Percentiles rank a stretch among this genome's conserved stretches.
These are phyloP conservation scores for Silybum marianum DNA, from an alignment of 129 eudicot genomes.

Conservation along the genomic window DNA sequence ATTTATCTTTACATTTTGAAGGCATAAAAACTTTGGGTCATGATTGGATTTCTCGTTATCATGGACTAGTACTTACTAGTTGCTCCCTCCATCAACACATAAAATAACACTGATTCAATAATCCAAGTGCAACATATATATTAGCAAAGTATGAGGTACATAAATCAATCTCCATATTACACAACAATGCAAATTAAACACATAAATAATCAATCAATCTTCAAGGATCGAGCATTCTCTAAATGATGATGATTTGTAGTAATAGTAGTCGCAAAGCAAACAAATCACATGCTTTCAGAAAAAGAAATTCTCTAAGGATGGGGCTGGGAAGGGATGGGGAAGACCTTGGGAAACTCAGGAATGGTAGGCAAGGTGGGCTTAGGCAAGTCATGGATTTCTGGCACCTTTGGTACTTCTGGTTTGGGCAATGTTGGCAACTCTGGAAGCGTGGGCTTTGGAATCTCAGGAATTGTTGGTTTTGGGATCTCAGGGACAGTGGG, in stretches of 20 bases:
- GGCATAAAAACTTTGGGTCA: background rate
- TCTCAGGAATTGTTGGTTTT: background rate
- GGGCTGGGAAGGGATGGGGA: conserved; percentile 35
- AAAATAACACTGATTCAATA: background rate
- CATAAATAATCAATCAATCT: background rate
- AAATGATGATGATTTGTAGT: background rate
- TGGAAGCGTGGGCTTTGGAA: background rate
- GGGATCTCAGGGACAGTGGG: conserved; percentile 5
- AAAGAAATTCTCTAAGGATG: conserved; percentile 15
- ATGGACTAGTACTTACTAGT: background rate
- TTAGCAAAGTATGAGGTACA: background rate
- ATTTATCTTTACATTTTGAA: too few species aligned
- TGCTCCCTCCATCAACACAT: background rate
- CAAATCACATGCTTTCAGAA: background rate
- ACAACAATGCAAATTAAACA: background rate
- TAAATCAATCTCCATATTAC: background rate
- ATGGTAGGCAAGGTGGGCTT: conserved; percentile 21
- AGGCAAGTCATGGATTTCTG: conserved; percentile 17
- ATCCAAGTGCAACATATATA: background rate
- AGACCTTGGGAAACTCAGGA: conserved; percentile 31
- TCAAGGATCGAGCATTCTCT: background rate
- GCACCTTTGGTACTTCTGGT: conserved; percentile 10
- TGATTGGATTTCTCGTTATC: background rate
- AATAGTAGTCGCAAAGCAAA: background rate
- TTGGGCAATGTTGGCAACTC: conserved; percentile 17